These are phyloP conservation scores for Raffaelea arxii DNA, from an alignment of 2,329 filamentous ascomycete species.

Conservation along the genomic window DNA sequence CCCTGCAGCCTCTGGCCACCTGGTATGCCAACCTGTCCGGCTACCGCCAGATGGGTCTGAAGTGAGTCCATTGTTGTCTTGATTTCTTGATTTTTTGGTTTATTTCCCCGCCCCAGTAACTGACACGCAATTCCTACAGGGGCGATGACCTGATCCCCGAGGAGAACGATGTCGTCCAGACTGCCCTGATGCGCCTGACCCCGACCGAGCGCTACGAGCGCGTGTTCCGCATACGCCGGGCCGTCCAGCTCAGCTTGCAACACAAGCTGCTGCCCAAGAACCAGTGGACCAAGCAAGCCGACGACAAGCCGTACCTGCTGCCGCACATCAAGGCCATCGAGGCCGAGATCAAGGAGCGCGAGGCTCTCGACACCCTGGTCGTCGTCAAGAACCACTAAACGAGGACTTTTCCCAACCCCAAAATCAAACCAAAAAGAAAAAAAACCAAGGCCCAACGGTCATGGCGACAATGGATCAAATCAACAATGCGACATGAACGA, in stretches of 20 bases:
- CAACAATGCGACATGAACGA: too few species aligned
- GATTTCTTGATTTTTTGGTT: background rate
- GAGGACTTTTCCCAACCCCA: too few species aligned
- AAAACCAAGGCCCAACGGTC: background rate
- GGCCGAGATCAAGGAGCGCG: slow-evolving; percentile 38
- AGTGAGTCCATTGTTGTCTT: slow-evolving; percentile 8
- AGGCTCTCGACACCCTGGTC: slow-evolving; percentile 39
- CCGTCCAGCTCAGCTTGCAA: slow-evolving; percentile 64
- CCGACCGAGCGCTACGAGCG: slow-evolving; percentile 92
- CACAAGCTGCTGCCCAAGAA: slow-evolving; percentile 56
- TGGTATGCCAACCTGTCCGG: slow-evolving; percentile 83
- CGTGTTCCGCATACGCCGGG: slow-evolving; percentile 91
- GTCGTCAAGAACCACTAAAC: slow-evolving; percentile 38
- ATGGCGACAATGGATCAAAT: too few species aligned
- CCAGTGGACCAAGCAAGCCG: slow-evolving; percentile 49
- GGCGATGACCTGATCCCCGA: slow-evolving; percentile 92
- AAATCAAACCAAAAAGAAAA: too few species aligned
- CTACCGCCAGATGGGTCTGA: slow-evolving; percentile 16
- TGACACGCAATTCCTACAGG: slow-evolving; percentile 36
- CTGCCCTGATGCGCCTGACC: slow-evolving; percentile 81
- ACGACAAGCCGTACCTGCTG: slow-evolving; percentile 46
- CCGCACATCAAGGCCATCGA: slow-evolving; percentile 43
- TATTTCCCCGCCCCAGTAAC: background rate
- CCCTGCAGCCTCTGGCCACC: slow-evolving; percentile 71
- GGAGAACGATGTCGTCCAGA: slow-evolving; percentile 78